phyloP scores from a whole-genome alignment of 2,329 filamentous ascomycete genomes.

The Orbilia javanica region DNA sequence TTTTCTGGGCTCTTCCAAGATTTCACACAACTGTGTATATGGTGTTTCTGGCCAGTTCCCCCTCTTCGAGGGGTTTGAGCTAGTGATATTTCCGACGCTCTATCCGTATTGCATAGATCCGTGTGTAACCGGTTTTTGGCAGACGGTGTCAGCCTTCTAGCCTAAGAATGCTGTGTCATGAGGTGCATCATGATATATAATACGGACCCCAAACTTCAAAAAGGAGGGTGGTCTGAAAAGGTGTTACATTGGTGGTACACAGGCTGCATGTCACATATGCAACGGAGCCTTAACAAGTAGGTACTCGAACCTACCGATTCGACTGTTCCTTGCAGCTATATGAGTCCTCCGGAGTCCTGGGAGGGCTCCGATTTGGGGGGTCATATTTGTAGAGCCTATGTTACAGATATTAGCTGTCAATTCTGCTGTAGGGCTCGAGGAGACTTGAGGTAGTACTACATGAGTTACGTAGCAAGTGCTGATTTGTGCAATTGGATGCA shows the following conservation, averaged over 20 bases:
- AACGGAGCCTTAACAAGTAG: conserved; percentile 16
- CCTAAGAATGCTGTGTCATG: conserved; percentile 23
- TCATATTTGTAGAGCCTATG: conserved; percentile 15
- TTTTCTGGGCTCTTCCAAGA: conserved; percentile 34
- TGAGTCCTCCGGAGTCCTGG: conserved; percentile 38
- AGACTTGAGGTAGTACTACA: background rate
- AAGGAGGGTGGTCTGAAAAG: conserved; percentile 9
- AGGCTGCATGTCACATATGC: conserved; percentile 33
- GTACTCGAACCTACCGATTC: conserved; percentile 46
- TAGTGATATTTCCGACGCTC: conserved; percentile 36
- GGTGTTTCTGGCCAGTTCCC: conserved; percentile 7
- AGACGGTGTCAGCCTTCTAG: conserved; percentile 16
- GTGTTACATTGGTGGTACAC: conserved; percentile 26
- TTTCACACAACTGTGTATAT: conserved; percentile 10
- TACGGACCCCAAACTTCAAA: conserved; percentile 3
- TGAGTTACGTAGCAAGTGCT: conserved; percentile 7
- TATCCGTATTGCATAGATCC: conserved; percentile 19
- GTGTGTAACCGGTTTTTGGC: conserved; percentile 39
- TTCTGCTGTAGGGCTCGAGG: conserved; percentile 1
- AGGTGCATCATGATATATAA: conserved; percentile 17
- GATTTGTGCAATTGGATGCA: conserved; percentile 9
- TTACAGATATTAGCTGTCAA: background rate
- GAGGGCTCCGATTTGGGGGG: conserved; percentile 44
- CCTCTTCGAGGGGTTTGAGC: conserved; percentile 40
- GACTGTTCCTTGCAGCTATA: conserved; percentile 57